phyloP scores from a whole-genome alignment of 495 filamentous ascomycete species.

The Aspergillus panamensis region DNA sequence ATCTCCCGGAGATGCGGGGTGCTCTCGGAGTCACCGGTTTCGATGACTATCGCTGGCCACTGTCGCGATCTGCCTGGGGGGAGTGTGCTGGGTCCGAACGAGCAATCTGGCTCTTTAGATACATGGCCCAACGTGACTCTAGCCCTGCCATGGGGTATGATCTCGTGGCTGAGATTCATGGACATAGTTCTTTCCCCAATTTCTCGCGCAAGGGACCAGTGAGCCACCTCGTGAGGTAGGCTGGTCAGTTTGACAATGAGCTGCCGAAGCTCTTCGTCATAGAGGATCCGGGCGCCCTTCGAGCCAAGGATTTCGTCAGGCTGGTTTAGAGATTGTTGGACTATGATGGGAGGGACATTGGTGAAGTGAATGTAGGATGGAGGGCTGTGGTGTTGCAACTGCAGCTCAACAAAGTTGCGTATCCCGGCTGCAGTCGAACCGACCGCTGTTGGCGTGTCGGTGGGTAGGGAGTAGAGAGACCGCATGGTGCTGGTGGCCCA shows the following conservation, averaged over 20 bases:
- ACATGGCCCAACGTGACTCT: background rate
- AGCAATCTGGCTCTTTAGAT: slow-evolving; percentile 2
- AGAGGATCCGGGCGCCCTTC: background rate
- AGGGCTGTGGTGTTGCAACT: background rate
- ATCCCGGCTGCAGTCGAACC: background rate
- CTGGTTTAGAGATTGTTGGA: background rate
- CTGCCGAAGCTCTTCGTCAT: background rate
- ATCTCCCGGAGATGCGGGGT: background rate
- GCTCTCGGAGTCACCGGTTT: background rate
- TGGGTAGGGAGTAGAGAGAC: background rate
- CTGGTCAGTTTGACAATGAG: background rate
- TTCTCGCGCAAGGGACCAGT: background rate
- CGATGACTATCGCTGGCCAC: slow-evolving; percentile 1
- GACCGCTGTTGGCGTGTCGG: background rate
- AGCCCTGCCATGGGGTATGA: background rate
- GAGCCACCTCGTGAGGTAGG: background rate
- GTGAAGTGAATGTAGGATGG: background rate
- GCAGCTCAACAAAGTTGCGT: background rate
- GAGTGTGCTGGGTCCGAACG: background rate
- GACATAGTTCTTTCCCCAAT: background rate
- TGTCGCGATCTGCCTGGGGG: background rate
- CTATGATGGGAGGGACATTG: background rate
- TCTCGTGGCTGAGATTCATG: background rate
- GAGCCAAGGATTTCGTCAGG: background rate
- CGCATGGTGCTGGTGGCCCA: background rate